These are phyloP conservation scores for Malassezia globosa DNA, from an alignment of 1,284 basidiomycete genomes.

Conservation along the genomic window DNA sequence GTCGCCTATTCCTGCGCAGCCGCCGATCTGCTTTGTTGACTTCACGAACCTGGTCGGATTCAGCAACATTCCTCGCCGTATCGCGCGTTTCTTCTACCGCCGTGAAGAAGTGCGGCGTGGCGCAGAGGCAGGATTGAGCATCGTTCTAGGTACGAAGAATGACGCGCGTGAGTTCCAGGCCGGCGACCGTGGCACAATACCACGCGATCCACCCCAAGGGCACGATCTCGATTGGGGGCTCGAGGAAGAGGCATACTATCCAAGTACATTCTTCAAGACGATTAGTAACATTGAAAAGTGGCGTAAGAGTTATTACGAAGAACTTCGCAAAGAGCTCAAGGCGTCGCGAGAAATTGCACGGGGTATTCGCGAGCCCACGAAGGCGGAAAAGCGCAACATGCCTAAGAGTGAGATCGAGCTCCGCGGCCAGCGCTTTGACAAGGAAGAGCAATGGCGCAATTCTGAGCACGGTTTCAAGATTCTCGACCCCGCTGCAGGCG, in stretches of 20 bases:
- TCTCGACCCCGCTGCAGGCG: constrained; percentile 56
- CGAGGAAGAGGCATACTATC: constrained; percentile 60
- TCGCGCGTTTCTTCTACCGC: constrained; percentile 84
- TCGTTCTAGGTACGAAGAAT: constrained; percentile 54
- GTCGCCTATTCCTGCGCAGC: constrained; percentile 60
- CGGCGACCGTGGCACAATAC: constrained; percentile 18
- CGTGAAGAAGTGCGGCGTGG: constrained; percentile 66
- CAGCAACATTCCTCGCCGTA: constrained; percentile 73
- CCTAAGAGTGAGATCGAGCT: constrained; percentile 79
- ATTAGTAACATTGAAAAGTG: constrained; percentile 59
- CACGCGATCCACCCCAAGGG: constrained; percentile 29
- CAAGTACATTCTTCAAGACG: constrained; percentile 56
- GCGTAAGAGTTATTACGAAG: constrained; percentile 66
- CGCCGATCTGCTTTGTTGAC: constrained; percentile 75
- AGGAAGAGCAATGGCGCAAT: constrained; percentile 70
- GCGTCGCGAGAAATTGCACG: constrained; percentile 65
- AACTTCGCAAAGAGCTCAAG: constrained; percentile 60
- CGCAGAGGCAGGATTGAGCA: constrained; percentile 66
- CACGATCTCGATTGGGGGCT: constrained; percentile 66
- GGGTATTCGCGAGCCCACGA: constrained; percentile 69
- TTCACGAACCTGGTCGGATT: constrained; percentile 78
- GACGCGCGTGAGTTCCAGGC: constrained; percentile 55
- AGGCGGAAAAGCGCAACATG: constrained; percentile 67
- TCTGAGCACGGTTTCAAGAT: constrained; percentile 67
- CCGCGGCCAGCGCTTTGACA: constrained; percentile 52